Conservation (phyloP, 2,329 filamentous ascomycete genomes). For the Fusarium sp. region DNA sequence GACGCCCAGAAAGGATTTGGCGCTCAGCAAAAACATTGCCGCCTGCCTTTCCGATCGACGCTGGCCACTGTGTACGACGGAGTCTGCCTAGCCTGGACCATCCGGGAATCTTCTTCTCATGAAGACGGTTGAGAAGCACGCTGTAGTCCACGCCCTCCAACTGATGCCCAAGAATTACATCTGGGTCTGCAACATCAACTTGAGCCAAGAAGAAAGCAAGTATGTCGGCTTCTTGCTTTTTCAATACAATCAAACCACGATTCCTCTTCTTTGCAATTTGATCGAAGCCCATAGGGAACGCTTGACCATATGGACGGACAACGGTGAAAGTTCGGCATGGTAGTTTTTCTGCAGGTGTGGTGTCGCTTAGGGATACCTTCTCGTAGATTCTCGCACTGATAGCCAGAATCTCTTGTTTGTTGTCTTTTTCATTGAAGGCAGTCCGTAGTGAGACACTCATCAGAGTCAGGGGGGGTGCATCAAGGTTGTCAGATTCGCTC, state of each 20-base stretch:
- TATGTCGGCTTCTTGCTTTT: constrained; percentile 86
- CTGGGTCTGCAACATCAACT: constrained; percentile 88
- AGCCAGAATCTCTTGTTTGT: constrained; percentile 95
- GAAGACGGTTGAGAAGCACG: constrained; percentile 85
- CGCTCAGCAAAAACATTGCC: constrained; percentile 94
- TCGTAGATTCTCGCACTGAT: constrained; percentile 95
- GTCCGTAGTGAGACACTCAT: constrained; percentile 95
- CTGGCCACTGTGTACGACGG: constrained; percentile 86
- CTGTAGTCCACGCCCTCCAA: constrained; percentile 98
- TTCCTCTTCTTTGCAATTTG: constrained; percentile 77
- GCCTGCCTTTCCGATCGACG: constrained; percentile 84
- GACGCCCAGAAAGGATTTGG: constrained; percentile 86
- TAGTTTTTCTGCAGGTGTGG: constrained; percentile 87
- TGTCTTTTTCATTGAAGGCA: constrained; percentile 88
- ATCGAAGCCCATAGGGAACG: constrained; percentile 91
- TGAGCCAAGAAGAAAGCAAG: constrained; percentile 91
- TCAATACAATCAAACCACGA: constrained; percentile 81
- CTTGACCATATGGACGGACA: constrained; percentile 80
- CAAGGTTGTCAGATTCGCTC: constrained; percentile 82
- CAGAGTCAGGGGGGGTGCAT: constrained; percentile 89
- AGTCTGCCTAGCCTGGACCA: constrained; percentile 95
- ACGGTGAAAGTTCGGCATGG: constrained; percentile 92
- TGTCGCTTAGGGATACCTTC: constrained; percentile 87
- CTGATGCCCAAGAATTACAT: constrained; percentile 93
- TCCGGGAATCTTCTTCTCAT: constrained; percentile 90